These are phyloP conservation scores for Hypoxylon sp. DNA, from an alignment of 2,329 filamentous ascomycete species.

Conservation along the genomic window DNA sequence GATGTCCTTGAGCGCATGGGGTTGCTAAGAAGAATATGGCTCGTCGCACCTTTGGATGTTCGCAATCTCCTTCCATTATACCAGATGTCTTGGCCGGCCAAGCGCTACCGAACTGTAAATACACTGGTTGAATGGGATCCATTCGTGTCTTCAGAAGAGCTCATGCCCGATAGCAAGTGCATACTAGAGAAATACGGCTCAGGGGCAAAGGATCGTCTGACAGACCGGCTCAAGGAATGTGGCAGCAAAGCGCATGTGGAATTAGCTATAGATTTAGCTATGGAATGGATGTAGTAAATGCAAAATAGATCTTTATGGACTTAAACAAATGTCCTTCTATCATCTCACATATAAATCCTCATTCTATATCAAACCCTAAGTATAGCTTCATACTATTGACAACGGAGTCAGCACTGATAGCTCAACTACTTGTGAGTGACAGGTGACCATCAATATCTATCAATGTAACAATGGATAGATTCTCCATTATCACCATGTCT, in stretches of 20 bases:
- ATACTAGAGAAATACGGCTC: no score
- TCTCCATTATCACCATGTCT: background rate
- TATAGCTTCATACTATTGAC: background rate
- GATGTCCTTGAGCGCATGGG: slow-evolving; percentile 1
- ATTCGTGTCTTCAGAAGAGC: no score
- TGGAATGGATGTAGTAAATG: background rate
- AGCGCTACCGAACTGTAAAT: no score
- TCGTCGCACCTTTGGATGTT: background rate
- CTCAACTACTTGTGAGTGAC: background rate
- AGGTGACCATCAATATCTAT: background rate
- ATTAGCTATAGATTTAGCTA: background rate
- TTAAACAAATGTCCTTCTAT: background rate
- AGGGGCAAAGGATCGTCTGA: background rate
- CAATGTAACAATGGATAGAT: background rate
- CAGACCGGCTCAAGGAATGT: background rate
- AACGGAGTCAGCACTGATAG: background rate
- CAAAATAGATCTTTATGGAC: background rate
- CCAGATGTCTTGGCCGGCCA: no score
- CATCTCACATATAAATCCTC: background rate
- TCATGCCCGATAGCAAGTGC: no score
- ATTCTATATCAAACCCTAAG: background rate
- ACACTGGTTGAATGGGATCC: no score
- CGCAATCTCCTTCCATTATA: background rate
- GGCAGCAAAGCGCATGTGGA: background rate
- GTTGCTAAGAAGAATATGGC: background rate